phyloP scores from a whole-genome alignment of 495 filamentous ascomycete species.

The Bryoglossum gracile region DNA sequence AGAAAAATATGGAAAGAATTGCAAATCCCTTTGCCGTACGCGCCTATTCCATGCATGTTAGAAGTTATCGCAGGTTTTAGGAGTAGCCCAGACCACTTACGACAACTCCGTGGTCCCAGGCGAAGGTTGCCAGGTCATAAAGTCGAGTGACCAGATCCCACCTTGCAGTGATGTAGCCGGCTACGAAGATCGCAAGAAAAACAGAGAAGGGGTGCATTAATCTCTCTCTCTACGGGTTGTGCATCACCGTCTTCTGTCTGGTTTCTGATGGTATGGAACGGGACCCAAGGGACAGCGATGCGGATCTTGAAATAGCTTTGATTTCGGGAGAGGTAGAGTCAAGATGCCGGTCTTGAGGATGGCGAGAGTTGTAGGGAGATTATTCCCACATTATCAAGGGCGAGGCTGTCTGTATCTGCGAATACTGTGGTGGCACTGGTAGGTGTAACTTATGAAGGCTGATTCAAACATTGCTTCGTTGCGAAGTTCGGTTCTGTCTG shows the following conservation, averaged over 20 bases:
- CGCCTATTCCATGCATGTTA: constrained; percentile 10
- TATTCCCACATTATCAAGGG: constrained; percentile 10
- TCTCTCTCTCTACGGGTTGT: constrained; percentile 26
- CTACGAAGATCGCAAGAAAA: constrained; percentile 95
- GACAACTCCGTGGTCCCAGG: constrained; percentile 97
- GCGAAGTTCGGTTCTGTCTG: background rate
- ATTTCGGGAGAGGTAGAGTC: background rate
- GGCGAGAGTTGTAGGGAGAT: background rate
- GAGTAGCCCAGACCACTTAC: constrained; percentile 48
- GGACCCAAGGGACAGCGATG: background rate
- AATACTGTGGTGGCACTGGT: background rate
- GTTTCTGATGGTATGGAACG: background rate
- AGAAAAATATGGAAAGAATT: constrained; percentile 68
- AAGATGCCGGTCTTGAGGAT: background rate
- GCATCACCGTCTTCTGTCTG: constrained; percentile 18
- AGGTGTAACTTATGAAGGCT: background rate
- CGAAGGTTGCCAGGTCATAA: constrained; percentile 93
- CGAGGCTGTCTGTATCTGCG: background rate
- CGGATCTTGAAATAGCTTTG: background rate
- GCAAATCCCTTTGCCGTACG: constrained; percentile 69
- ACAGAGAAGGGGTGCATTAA: constrained; percentile 97
- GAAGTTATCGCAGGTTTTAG: background rate
- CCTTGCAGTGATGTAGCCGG: constrained; percentile 97
- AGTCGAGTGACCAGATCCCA: constrained; percentile 95
- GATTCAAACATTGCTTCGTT: background rate